These are phyloP conservation scores for Exophiala mesophila DNA, from an alignment of 2,329 filamentous ascomycete species.

Conservation along the genomic window DNA sequence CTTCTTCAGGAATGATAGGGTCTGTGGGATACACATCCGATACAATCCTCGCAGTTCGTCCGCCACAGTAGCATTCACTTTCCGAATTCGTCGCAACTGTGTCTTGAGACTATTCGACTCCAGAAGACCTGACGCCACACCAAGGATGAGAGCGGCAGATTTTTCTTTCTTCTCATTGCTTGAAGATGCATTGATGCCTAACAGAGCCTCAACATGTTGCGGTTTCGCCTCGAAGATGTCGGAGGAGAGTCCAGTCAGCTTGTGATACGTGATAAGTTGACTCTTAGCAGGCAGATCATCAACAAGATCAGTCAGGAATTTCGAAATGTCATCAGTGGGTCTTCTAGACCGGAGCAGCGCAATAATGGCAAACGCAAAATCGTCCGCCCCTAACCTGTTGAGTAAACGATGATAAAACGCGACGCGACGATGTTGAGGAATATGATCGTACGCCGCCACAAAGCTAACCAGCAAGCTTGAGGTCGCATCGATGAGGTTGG, in stretches of 20 bases:
- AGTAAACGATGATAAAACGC: conserved; percentile 80
- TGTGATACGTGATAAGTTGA: conserved; percentile 71
- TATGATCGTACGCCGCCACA: conserved; percentile 91
- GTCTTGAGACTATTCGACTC: conserved; percentile 14
- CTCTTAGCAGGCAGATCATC: conserved; percentile 66
- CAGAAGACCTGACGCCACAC: conserved; percentile 22
- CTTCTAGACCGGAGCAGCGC: conserved; percentile 91
- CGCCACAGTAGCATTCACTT: conserved; percentile 4
- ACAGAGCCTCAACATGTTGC: conserved; percentile 64
- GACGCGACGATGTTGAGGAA: conserved; percentile 78
- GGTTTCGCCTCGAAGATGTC: conserved; percentile 75
- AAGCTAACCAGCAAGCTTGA: conserved; percentile 93
- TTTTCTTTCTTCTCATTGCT: conserved; percentile 29
- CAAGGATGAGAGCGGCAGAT: conserved; percentile 39
- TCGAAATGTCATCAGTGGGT: conserved; percentile 66
- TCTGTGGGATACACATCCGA: conserved; percentile 26
- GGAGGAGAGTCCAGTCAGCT: conserved; percentile 67
- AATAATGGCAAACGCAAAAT: conserved; percentile 82
- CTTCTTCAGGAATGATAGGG: conserved; percentile 16
- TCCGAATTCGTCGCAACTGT: conserved; percentile 10
- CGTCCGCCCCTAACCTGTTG: conserved; percentile 75
- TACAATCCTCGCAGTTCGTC: conserved; percentile 23
- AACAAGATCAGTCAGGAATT: conserved; percentile 71
- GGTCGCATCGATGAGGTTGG: conserved; percentile 66
- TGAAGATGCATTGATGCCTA: conserved; percentile 52